phyloP scores from a whole-genome alignment of 2,329 filamentous ascomycete species.

The Cladorrhinum sp. region DNA sequence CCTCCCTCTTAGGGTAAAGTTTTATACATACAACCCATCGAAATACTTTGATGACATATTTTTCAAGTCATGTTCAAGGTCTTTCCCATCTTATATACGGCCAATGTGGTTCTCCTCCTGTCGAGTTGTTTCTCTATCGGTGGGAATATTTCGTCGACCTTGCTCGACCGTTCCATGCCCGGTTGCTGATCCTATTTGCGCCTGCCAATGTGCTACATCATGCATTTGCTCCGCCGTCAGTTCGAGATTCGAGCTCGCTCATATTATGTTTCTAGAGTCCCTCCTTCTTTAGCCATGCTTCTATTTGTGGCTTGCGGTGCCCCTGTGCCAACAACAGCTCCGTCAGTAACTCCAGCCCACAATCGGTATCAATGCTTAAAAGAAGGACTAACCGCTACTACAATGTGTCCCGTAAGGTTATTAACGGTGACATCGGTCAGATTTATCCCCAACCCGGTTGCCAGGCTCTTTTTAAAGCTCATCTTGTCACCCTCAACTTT shows the following conservation, averaged over 20 bases:
- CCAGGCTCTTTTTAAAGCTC: conserved; percentile 62
- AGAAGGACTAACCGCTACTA: conserved; percentile 60
- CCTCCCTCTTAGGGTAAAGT: neutral
- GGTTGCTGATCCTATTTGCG: no score
- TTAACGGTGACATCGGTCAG: conserved; percentile 53
- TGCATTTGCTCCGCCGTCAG: neutral
- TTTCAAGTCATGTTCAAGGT: neutral
- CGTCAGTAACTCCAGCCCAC: neutral
- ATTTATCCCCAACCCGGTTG: conserved; percentile 54
- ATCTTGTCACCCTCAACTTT: conserved; percentile 72
- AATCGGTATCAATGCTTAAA: neutral
- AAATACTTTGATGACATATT: neutral
- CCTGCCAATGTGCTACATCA: no score
- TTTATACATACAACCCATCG: neutral
- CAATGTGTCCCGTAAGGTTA: conserved; percentile 67
- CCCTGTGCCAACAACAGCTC: conserved; percentile 3
- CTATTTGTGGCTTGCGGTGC: conserved; percentile 9
- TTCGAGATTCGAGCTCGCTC: neutral
- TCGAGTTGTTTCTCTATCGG: no score
- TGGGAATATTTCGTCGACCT: no score
- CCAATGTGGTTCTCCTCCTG: no score
- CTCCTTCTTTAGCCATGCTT: conserved; percentile 14
- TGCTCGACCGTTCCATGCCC: no score
- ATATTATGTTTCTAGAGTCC: conserved; percentile 16
- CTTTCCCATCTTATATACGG: neutral